A percentile compares a stretch with the other conserved stretches of the same genome.
These are phyloP conservation scores for Colletotrichum abscissum DNA, from an alignment of 2,329 filamentous ascomycete species.

Conservation along the genomic window DNA sequence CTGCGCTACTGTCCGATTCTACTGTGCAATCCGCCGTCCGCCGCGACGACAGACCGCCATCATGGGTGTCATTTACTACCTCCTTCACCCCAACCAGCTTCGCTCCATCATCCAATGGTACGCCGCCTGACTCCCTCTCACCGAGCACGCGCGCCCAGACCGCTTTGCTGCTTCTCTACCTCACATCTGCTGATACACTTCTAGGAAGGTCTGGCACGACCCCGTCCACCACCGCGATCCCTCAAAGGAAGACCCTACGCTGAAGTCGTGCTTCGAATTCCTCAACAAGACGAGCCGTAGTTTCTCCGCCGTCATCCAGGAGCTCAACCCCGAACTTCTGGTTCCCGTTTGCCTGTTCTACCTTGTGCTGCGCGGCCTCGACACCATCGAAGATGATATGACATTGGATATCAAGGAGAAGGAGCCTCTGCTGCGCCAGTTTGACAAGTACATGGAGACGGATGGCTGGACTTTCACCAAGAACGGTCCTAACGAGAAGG, in stretches of 20 bases:
- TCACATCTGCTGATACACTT: constrained; percentile 19
- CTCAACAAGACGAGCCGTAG: constrained; percentile 91
- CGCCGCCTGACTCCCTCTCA: constrained; percentile 38
- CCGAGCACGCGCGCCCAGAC: not conserved
- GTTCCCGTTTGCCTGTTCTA: constrained; percentile 94
- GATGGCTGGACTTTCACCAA: constrained; percentile 92
- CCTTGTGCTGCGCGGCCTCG: constrained; percentile 88
- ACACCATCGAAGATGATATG: constrained; percentile 99
- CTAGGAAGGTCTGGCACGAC: constrained; percentile 96
- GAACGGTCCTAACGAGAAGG: constrained; percentile 92
- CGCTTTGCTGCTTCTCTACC: not conserved
- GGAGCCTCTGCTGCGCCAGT: constrained; percentile 85
- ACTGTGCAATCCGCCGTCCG: not conserved
- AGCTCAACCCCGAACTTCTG: constrained; percentile 93
- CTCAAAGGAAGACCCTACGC: constrained; percentile 77
- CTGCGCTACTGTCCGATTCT: not conserved
- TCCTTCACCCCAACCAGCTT: constrained; percentile 81
- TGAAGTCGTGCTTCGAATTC: constrained; percentile 87
- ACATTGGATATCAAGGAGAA: constrained; percentile 85
- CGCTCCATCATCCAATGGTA: constrained; percentile 92
- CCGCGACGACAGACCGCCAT: constrained; percentile 42
- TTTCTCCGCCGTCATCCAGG: constrained; percentile 92
- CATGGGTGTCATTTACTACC: constrained; percentile 77
- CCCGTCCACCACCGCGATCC: constrained; percentile 87
- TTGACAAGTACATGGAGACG: constrained; percentile 80